A percentile compares a stretch with the other conserved stretches of the same genome.
These are phyloP conservation scores for Afroboletus lepidellus DNA, from an alignment of 1,284 basidiomycete species.

Conservation along the genomic window DNA sequence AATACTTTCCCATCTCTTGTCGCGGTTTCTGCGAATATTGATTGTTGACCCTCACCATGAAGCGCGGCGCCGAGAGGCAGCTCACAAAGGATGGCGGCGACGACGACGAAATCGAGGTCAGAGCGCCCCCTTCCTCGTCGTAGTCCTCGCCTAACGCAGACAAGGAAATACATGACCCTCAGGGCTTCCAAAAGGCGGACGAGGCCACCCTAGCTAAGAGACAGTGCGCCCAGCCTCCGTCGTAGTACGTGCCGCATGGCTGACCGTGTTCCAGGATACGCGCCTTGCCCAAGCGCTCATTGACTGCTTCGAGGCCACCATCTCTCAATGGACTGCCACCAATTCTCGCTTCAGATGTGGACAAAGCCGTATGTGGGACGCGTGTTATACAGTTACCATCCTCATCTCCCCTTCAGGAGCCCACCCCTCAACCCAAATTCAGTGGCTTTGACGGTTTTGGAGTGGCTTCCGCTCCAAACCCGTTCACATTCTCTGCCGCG, in stretches of 20 bases:
- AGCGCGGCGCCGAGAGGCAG: constrained; percentile 75
- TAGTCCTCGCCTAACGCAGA: constrained; percentile 6
- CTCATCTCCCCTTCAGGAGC: constrained; percentile 20
- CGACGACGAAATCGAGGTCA: constrained; percentile 39
- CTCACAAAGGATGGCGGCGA: constrained; percentile 59
- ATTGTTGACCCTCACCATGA: constrained; percentile 45
- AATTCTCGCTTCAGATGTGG: constrained; percentile 12
- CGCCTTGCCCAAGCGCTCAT: constrained; percentile 51
- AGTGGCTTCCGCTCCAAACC: constrained; percentile 25
- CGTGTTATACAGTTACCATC: constrained; percentile 6
- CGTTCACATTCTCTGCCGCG: constrained; percentile 36
- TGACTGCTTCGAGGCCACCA: constrained; percentile 22
- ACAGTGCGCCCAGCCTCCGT: constrained; percentile 41
- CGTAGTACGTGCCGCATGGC: not conserved
- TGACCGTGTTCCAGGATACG: constrained; percentile 47
- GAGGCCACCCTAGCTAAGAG: constrained; percentile 48
- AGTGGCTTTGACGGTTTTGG: constrained; percentile 51
- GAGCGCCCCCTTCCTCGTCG: constrained; percentile 6
- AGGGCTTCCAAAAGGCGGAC: constrained; percentile 56
- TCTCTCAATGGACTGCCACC: constrained; percentile 28
- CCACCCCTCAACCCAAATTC: constrained; percentile 38
- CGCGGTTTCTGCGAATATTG: not conserved
- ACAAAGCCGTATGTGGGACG: constrained; percentile 27
- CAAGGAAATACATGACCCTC: constrained; percentile 43
- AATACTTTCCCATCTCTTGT: constrained; percentile 16